These are phyloP conservation scores for Didymella segeticola DNA, from an alignment of 2,329 filamentous ascomycete genomes.

Conservation along the genomic window DNA sequence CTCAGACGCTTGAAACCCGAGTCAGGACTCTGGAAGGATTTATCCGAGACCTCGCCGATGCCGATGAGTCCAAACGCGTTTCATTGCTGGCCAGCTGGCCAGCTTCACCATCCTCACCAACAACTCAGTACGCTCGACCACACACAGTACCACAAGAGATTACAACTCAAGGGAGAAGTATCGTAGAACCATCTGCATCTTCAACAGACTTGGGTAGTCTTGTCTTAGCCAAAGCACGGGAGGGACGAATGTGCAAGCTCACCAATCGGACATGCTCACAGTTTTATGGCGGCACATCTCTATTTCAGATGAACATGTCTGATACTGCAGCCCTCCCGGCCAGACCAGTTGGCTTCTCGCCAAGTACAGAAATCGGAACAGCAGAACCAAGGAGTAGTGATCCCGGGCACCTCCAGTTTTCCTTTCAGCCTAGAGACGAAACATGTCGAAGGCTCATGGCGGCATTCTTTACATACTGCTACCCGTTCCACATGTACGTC, in stretches of 20 bases:
- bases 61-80: not conserved
- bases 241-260: not conserved
- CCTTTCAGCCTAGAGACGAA: not conserved
- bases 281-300: not conserved
- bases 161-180: too few relatives aligned
- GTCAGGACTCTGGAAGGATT: not conserved
- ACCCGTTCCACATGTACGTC: not conserved
- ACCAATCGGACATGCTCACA: not conserved
- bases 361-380: too few relatives aligned
- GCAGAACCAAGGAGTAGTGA: not conserved
- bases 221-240: not conserved
- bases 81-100: not conserved
- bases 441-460: not conserved
- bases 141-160: too few relatives aligned
- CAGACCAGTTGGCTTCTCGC: not conserved
- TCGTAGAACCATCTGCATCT: too few relatives aligned
- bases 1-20: not conserved
- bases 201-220: not conserved
- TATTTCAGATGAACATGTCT: not conserved
- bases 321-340: not conserved
- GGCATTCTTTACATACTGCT: not conserved
- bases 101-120: not conserved
- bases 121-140: not conserved
- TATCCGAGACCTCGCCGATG: not conserved
- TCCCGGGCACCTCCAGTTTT: not conserved